These are phyloP conservation scores for Amesomyces nigricolor DNA, from an alignment of 2,329 filamentous ascomycete genomes.

Conservation along the genomic window DNA sequence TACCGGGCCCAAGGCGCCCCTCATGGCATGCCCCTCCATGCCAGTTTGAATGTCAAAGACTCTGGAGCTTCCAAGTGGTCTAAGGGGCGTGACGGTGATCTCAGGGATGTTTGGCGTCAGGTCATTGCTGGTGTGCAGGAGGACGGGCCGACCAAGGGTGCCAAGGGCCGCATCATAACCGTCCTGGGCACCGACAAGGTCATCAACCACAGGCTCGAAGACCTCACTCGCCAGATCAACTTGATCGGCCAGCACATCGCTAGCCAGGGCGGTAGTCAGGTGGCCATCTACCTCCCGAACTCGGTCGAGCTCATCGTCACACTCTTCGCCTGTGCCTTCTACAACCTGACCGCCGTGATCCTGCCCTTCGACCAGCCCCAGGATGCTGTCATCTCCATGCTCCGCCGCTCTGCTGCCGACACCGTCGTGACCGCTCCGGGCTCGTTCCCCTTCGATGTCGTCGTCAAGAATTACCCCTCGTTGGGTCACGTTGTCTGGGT, in stretches of 20 bases:
- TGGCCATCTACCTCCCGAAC: slow-evolving; percentile 89
- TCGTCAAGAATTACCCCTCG: slow-evolving; percentile 62
- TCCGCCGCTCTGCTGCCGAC: slow-evolving; percentile 70
- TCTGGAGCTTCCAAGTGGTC: slow-evolving; percentile 76
- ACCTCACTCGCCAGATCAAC: slow-evolving; percentile 80
- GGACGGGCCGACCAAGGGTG: slow-evolving; percentile 52
- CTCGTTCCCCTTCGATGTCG: slow-evolving; percentile 71
- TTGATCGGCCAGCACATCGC: slow-evolving; percentile 74
- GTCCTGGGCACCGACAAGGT: slow-evolving; percentile 71
- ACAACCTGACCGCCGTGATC: slow-evolving; percentile 76
- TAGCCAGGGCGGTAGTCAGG: slow-evolving; percentile 64
- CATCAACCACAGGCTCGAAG: slow-evolving; percentile 64
- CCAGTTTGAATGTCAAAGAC: slow-evolving; percentile 77
- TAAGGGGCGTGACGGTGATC: slow-evolving; percentile 75
- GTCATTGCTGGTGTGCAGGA: slow-evolving; percentile 60
- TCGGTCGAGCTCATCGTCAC: slow-evolving; percentile 79
- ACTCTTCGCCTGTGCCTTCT: slow-evolving; percentile 86
- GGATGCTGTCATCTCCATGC: slow-evolving; percentile 62
- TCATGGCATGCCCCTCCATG: slow-evolving; percentile 73
- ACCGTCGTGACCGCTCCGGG: slow-evolving; percentile 80
- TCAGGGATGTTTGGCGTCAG: slow-evolving; percentile 84
- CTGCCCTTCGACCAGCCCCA: slow-evolving; percentile 76
- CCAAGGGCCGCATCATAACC: slow-evolving; percentile 68
- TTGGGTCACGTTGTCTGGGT: slow-evolving; percentile 85
- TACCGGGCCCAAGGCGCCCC: slow-evolving; percentile 82